Base-by-base conservation (phyloP, 148 eudicot species). In the Camellia japonica region DNA sequence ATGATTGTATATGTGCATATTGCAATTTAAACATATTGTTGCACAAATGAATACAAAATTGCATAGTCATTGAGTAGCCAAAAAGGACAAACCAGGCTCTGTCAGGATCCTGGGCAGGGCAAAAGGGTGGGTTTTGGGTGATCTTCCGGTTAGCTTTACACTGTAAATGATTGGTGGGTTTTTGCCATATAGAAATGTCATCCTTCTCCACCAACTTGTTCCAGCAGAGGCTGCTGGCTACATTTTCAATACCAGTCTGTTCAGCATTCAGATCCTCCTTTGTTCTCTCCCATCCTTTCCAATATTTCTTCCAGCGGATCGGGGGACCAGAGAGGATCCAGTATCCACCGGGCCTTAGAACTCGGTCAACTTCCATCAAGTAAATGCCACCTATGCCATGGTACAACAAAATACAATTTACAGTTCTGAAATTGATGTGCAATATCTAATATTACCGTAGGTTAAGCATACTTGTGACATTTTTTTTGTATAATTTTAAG, bases 291-390 rank as follows among this genome's bases (percentile, higher is more conserved):
- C 98, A 94, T 63, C 95, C 97, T 76, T 78, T 86, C 92, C 93
- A 90, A 69, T 89, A 66, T 75, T 83, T 90, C 62, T 78, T 75
- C 94, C 97, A 90, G 9, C 67, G 59, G 69, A 89, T 90, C 0
- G 94, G 94, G 0, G 94, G 94, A 10, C 94, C 98, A 8, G 98
- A 92, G 41, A 92, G 84, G 69, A 89, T 84, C 97, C 97, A 93
- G 64, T 87, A 93, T 7, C 97, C 97, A 6, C 97, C 97, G 0
- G 97, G 95, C 43, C 97, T 79, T 13, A 93, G 89, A 62, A 93
- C 85, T 3, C 97, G 78, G 74, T 93, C 97, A 15, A 93, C 91
- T 85, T 93, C 97, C 63, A 89, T 91, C 82, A 93, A 78, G 79
- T 88, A 91, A 5, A 84, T 74, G 0, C 97, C 97, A 81, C 85